Conservation (phyloP, 345 rosid species). For the Salix suchowensis region DNA sequence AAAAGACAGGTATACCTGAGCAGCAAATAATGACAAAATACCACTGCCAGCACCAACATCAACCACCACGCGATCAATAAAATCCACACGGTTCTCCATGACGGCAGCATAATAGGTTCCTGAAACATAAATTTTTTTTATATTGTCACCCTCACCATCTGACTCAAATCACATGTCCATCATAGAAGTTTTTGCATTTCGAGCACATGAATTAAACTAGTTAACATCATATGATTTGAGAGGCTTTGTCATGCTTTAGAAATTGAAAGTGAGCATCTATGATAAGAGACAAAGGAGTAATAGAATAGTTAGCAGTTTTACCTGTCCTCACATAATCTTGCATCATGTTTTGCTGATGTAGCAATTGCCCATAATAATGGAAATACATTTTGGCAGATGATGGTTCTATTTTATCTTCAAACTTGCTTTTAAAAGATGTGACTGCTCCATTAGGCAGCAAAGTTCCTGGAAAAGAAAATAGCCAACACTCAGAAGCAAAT, state of each 20-base stretch:
- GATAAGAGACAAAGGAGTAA: slow-evolving; percentile 5
- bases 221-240: not conserved
- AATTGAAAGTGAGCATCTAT: not conserved
- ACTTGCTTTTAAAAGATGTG: slow-evolving; percentile 59
- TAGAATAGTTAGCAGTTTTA: slow-evolving; percentile 21
- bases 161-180: not conserved
- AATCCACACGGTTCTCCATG: slow-evolving; percentile 88
- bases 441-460: slow-evolving; percentile 51
- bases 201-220: not conserved
- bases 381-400: slow-evolving; percentile 98
- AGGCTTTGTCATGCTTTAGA: not conserved
- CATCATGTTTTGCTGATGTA: slow-evolving; percentile 97
- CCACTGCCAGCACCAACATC: slow-evolving; percentile 99
- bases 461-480: slow-evolving; percentile 35
- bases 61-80: slow-evolving; percentile 82
- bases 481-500: slow-evolving; percentile 14
- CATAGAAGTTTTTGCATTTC: not conserved
- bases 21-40: slow-evolving; percentile 93
- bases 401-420: slow-evolving; percentile 80
- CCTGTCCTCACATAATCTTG: slow-evolving; percentile 99
- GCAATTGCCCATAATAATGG: slow-evolving; percentile 92
- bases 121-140: slow-evolving; percentile 28
- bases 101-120: slow-evolving; percentile 98
- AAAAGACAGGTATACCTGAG: slow-evolving; percentile 56
- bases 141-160: not conserved